These are phyloP conservation scores for Cryptosporidium felis DNA, from an alignment of 169 alveolate genomes.

Conservation along the genomic window DNA sequence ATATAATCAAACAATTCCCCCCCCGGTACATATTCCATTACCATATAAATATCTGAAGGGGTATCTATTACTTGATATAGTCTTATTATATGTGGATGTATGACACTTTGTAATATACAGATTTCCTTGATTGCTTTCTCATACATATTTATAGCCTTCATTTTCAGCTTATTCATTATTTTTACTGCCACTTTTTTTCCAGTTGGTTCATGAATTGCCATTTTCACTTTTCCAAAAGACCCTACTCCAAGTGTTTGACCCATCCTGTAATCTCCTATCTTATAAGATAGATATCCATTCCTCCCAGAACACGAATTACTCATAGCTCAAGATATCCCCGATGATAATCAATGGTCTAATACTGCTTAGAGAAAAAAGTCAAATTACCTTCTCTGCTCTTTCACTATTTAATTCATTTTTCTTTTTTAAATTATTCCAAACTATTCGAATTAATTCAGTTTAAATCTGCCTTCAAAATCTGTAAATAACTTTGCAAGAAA, in stretches of 20 bases:
- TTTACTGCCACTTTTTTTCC: slow-evolving; percentile 89
- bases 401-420: no score
- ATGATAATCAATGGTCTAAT: no score
- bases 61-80: slow-evolving; percentile 86
- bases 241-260: slow-evolving; percentile 92
- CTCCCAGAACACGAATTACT: not conserved
- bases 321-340: no score
- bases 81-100: slow-evolving; percentile 87
- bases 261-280: slow-evolving; percentile 78
- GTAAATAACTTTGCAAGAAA: no score
- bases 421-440: no score
- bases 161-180: slow-evolving; percentile 87
- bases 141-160: slow-evolving; percentile 85
- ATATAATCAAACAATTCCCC: slow-evolving; percentile 91
- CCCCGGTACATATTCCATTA: slow-evolving; percentile 85
- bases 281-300: not conserved
- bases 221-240: slow-evolving; percentile 93
- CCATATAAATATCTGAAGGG: slow-evolving; percentile 84
- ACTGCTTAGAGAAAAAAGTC: no score
- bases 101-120: slow-evolving; percentile 80
- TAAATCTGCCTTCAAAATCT: no score
- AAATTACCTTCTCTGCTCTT: no score
- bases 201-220: slow-evolving; percentile 64
- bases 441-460: no score
- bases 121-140: slow-evolving; percentile 90